A percentile compares a stretch with the other conserved stretches of the same genome.
Evolutionary conservation across 305 asterid genomes (phyloP).

Genomic region (Solanum hybrid): DNA sequence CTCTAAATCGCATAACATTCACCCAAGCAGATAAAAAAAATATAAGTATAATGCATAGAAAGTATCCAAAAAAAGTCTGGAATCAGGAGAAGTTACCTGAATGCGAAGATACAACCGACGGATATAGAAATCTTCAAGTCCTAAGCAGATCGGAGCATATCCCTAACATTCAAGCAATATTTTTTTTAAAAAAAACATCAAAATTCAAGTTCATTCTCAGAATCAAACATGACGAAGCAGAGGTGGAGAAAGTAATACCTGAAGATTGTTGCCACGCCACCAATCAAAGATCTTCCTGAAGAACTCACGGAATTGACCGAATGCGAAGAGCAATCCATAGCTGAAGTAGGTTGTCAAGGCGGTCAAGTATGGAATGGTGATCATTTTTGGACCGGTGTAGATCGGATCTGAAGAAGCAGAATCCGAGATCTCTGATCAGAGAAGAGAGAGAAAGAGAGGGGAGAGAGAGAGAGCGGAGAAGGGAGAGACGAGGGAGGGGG

Average conservation of each 20-base stretch:
- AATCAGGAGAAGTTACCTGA: slow-evolving; percentile 44
- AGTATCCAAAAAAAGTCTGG: neutral
- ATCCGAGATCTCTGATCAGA: neutral
- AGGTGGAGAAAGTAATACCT: slow-evolving; percentile 30
- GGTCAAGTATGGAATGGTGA: slow-evolving; percentile 85
- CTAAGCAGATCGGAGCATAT: slow-evolving; percentile 98
- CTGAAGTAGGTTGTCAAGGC: slow-evolving; percentile 95
- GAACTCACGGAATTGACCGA: slow-evolving; percentile 92
- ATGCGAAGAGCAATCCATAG: slow-evolving; percentile 92
- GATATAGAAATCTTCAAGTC: slow-evolving; percentile 94
- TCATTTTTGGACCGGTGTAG: slow-evolving; percentile 40
- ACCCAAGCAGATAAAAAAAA: neutral
- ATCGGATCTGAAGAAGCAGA: slow-evolving; percentile 30
- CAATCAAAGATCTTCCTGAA: slow-evolving; percentile 69
- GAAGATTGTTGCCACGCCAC: slow-evolving; percentile 67
- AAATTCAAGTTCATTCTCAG: neutral
- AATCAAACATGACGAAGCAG: neutral
- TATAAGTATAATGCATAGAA: neutral
- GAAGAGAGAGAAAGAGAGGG: neutral
- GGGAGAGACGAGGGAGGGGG: slow-evolving; percentile 6
- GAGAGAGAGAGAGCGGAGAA: neutral
- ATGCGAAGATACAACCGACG: slow-evolving; percentile 85
- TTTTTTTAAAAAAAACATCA: neutral
- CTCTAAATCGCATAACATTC: neutral
- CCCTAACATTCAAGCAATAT: slow-evolving; percentile 39